Base-by-base conservation (phyloP, 139 green algal species). In the Micractinium conductrix region DNA sequence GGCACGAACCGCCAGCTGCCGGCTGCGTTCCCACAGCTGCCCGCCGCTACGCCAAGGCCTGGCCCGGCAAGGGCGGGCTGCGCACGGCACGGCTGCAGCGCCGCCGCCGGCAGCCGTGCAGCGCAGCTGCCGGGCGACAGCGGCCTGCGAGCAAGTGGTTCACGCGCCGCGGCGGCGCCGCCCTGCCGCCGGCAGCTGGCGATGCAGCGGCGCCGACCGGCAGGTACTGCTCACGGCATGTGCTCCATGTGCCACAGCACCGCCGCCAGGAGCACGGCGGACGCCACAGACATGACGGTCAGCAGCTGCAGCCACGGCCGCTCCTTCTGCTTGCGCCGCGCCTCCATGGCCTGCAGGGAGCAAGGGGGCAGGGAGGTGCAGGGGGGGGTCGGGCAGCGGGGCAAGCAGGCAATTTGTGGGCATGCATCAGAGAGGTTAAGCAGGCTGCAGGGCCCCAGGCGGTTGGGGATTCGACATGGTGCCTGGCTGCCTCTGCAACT, bases 271-370 rank as follows among this genome's bases (percentile, higher is more conserved):
- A 98, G 89, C 43, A 88, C 90, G 2, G 94, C 87, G 0, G 88
- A 89, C 28, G 93, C 67, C 6, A 85, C 85, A 3, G 94, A 80
- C 78, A 96, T 81, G 67, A 94, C 92, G 17, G 87, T 91, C 5
- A 95, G 83, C 88, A 97, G 83, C 75, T 96, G 92, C 7, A 97
- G 71, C 94, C 94, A 97, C 24, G 83, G 87, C 69, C 84, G 84
- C 79, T 94, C 90, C 19, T 78, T 87, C 80, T 87, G 24, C 53
- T 69, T 45, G 24, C 87, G 65, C 22, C 78, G 85, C 19, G 78
- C 44, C 83, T 95, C 90, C 44, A 96, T 73, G 12, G 80, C 80
- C 80, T 85, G 80, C 26, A 43, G n/a, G n/a, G n/a, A n/a, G n/a
- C n/a, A n/a, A n/a, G n/a, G n/a, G n/a, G n/a, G n/a, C n/a, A n/a